Conservation (phyloP, 2,329 filamentous ascomycete species). For the Orbilia ellipsospora region DNA sequence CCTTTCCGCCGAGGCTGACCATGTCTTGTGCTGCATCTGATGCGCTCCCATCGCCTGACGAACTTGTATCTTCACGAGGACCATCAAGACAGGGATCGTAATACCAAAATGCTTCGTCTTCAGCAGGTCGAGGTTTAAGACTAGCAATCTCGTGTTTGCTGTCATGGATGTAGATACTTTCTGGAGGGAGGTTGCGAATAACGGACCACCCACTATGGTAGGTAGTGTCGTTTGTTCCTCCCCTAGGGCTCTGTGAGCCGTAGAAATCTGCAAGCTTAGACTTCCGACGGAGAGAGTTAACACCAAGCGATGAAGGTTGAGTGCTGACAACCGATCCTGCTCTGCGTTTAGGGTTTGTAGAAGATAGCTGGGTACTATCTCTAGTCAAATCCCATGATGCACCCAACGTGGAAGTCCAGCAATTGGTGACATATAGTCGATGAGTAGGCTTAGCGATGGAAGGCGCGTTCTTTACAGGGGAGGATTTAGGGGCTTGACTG, state of each 20-base stretch:
- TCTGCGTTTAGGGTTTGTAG: constrained; percentile 31
- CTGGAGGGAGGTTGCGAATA: constrained; percentile 42
- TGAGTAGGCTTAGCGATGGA: constrained; percentile 28
- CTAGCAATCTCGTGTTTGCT: constrained; percentile 39
- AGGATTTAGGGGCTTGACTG: constrained; percentile 25
- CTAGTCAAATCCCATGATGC: constrained; percentile 36
- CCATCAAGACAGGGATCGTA: constrained; percentile 48
- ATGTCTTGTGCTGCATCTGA: constrained; percentile 9
- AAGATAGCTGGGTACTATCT: constrained; percentile 44
- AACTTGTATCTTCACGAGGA: constrained; percentile 34
- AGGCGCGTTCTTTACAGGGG: constrained; percentile 12
- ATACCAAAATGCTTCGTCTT: constrained; percentile 52
- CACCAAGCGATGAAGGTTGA: constrained; percentile 34
- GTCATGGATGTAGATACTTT: constrained; percentile 39
- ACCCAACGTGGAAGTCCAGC: constrained; percentile 27
- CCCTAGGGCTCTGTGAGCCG: constrained; percentile 22
- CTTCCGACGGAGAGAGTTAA: constrained; percentile 18
- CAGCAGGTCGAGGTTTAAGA: constrained; percentile 30
- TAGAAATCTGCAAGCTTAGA: constrained; percentile 18
- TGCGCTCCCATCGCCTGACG: constrained; percentile 35
- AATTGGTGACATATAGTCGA: constrained; percentile 49
- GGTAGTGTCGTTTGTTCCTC: constrained; percentile 4
- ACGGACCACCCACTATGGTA: constrained; percentile 43
- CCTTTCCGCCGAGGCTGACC: constrained; percentile 9
- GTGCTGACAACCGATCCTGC: constrained; percentile 43